Evolutionary conservation across 2,329 filamentous ascomycete species (phyloP).

Genomic region (Daldinia sp.): DNA sequence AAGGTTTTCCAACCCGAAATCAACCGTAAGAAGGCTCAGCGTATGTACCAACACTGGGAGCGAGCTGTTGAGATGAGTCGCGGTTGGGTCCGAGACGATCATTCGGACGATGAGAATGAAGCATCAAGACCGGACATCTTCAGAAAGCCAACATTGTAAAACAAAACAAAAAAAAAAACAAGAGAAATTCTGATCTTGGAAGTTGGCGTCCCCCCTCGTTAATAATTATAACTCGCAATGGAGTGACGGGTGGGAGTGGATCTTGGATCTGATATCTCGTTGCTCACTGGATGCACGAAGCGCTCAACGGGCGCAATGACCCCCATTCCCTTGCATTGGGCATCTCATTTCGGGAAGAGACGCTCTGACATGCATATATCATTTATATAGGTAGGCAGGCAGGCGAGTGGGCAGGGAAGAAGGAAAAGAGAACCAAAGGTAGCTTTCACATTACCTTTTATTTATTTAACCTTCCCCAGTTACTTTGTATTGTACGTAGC

Average conservation of each 20-base stretch:
- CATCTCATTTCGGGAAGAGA: background rate
- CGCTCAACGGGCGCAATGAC: constrained; percentile 22
- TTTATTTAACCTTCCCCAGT: background rate
- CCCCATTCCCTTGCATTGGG: constrained; percentile 12
- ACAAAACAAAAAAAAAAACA: too few species aligned
- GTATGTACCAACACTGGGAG: constrained; percentile 62
- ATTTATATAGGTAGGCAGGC: background rate
- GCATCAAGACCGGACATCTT: constrained; percentile 26
- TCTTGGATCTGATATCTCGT: background rate
- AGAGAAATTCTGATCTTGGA: constrained; percentile 5
- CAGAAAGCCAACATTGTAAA: constrained; percentile 33
- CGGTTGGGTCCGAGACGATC: constrained; percentile 55
- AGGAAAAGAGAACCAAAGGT: too few species aligned
- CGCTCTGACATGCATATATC: background rate
- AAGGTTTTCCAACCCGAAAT: constrained; percentile 76
- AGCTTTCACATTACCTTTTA: background rate
- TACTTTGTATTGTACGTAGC: background rate
- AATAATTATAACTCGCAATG: constrained; percentile 9
- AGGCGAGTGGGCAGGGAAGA: background rate
- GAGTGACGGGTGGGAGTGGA: constrained; percentile 7
- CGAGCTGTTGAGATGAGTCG: constrained; percentile 67
- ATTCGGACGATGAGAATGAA: constrained; percentile 12
- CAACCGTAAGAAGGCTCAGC: constrained; percentile 51
- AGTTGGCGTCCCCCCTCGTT: constrained; percentile 21
- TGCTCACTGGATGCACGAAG: constrained; percentile 20